Evolutionary conservation across 257 asterid genomes (phyloP), one percentile per base, ranked within the genome.

Genomic region (Buddleja alternifolia): DNA sequence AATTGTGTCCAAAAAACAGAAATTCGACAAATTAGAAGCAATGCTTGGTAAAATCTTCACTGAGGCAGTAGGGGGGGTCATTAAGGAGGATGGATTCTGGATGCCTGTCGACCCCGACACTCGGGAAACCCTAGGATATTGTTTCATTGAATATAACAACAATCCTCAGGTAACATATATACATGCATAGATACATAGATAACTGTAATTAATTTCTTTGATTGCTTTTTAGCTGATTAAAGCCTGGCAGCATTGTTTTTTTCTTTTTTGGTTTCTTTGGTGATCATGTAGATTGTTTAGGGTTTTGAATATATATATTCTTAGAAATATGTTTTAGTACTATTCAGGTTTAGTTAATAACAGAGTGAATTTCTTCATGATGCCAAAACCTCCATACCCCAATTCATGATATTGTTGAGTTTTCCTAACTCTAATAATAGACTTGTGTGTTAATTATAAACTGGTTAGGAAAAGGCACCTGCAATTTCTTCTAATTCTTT

Each of bases 101-200:
- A 93, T 93, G 96, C 97, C 98, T 4, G 80, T 83, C 8, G 96
- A 90, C 62, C 71, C 95, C 1, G 86, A 84, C 10, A 81, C 96
- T 17, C 75, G 72, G 63, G 88, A 82, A 74, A 85, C 96, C 19
- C 69, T 75, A 7, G 98, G 98, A 12, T 90, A 88, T 71, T 90
- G 97, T 75, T 90, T 93, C 76, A 77, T 90, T 21, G 97, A 90
- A 70, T 93, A 70, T n/a, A n/a, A n/a, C 60, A 88, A 80, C 69
- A 88, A 95, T 67, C 95, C 97, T 45, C 96, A 88, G 96, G 98
- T 90, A 69, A 37, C 53, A 24, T 10, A 0, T n/a, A n/a, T n/a
- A n/a, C n/a, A n/a, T n/a, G n/a, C n/a, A n/a, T n/a, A n/a, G n/a
- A n/a, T n/a, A n/a, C n/a, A n/a, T n/a, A n/a, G n/a, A n/a, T n/a